Evolutionary conservation across 441 rosid genomes (phyloP).

Genomic region (Omphalea diandra): DNA sequence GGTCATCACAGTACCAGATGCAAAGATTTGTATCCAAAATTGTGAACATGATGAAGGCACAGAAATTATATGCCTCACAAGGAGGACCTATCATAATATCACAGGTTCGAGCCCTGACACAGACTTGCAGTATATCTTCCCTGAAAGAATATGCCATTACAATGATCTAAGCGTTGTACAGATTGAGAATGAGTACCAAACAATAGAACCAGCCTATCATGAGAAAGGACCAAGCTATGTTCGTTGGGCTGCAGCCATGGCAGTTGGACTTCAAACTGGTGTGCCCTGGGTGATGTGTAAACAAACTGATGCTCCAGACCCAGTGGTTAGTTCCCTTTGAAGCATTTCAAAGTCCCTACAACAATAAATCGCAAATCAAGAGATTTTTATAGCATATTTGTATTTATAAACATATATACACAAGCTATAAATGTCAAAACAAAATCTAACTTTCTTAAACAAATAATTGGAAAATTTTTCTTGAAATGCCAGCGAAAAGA

Average conservation of each 20-base stretch:
- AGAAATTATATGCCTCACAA: conserved; percentile 61
- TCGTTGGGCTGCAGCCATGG: conserved; percentile 69
- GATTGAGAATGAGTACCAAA: conserved; percentile 76
- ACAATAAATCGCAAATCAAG: not conserved
- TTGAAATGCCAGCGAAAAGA: not conserved
- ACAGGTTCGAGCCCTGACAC: conserved; percentile 46
- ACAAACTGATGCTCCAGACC: conserved; percentile 76
- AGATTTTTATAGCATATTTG: not conserved
- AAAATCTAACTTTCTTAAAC: not conserved
- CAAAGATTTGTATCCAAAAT: conserved; percentile 49
- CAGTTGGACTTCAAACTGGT: conserved; percentile 58
- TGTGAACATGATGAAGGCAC: conserved; percentile 60
- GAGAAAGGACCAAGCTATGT: conserved; percentile 49
- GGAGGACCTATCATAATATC: conserved; percentile 82
- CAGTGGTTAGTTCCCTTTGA: conserved; percentile 48
- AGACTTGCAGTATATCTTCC: conserved; percentile 6
- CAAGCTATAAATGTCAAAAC: not conserved
- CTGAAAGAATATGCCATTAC: not conserved
- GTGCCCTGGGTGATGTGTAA: conserved; percentile 91
- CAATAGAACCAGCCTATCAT: conserved; percentile 43
- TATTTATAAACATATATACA: not conserved
- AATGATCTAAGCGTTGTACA: conserved; percentile 25
- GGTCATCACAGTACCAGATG: conserved; percentile 55
- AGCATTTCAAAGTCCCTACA: not conserved
- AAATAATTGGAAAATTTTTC: not conserved